Conservation (phyloP, 202 grass and related monocot genomes). For the Alloteropsis angusta region DNA sequence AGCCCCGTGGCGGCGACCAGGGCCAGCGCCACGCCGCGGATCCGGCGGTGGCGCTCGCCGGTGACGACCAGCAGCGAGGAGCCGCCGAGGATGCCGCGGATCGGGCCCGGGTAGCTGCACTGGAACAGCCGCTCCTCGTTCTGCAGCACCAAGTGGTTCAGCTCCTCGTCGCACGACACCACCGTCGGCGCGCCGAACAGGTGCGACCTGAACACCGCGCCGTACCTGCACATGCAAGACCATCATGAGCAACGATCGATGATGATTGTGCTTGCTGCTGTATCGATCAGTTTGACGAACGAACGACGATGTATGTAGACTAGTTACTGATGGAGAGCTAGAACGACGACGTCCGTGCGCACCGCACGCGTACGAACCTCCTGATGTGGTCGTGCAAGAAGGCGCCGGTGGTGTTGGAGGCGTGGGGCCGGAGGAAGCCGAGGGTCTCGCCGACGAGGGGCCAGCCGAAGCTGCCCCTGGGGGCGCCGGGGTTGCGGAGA, state of each 20-base stretch:
- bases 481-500: not conserved
- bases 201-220: constrained; percentile 43
- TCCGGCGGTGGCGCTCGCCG: constrained; percentile 31
- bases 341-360: too few relatives aligned
- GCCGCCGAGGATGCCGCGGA: constrained; percentile 30
- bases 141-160: constrained; percentile 40
- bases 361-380: not conserved
- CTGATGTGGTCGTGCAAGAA: constrained; percentile 28
- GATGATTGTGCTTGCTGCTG: too few relatives aligned
- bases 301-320: too few relatives aligned
- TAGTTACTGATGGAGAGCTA: too few relatives aligned
- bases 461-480: constrained; percentile 53
- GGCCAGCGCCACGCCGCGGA: constrained; percentile 23
- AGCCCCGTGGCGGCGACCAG: constrained; percentile 17
- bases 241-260: too few relatives aligned
- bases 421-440: constrained; percentile 30
- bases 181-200: constrained; percentile 43
- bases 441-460: constrained; percentile 48
- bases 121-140: constrained; percentile 38
- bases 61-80: constrained; percentile 31
- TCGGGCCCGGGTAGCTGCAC: constrained; percentile 31
- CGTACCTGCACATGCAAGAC: constrained; percentile 25
- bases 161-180: constrained; percentile 36
- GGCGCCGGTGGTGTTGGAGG: constrained; percentile 19
- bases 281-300: too few relatives aligned